Percentiles rank a stretch among this genome's conserved stretches.
These are phyloP conservation scores for Taphrina wiesneri DNA, from an alignment of 1,139 yeast genomes.

Conservation along the genomic window DNA sequence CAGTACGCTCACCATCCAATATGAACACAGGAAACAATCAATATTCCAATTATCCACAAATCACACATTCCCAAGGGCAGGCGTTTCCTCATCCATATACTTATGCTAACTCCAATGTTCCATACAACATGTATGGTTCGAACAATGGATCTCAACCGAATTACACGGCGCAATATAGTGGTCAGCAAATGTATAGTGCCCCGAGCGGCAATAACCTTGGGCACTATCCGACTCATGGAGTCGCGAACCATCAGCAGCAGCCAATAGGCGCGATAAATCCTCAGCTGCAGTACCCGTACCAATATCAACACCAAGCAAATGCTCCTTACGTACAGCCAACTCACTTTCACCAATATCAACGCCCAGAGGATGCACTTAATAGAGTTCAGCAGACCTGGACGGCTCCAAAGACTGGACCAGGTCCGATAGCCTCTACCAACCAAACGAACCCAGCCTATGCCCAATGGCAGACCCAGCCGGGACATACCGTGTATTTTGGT, in stretches of 20 bases:
- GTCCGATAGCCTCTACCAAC: neutral
- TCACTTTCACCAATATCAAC: neutral
- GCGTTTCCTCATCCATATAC: slow-evolving; percentile 9
- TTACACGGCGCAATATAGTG: neutral
- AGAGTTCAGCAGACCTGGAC: slow-evolving; percentile 18
- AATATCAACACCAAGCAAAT: neutral
- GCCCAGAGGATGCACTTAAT: slow-evolving; percentile 15
- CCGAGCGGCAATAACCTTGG: neutral
- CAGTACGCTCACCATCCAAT: neutral
- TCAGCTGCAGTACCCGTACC: slow-evolving; percentile 7
- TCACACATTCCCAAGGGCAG: neutral
- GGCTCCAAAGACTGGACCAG: slow-evolving; percentile 3
- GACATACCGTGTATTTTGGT: neutral
- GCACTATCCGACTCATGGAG: slow-evolving; percentile 4
- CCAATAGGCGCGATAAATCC: neutral
- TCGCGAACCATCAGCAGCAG: neutral
- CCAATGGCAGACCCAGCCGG: slow-evolving; percentile 3
- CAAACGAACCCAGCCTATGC: neutral
- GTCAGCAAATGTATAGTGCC: neutral
- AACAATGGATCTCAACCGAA: neutral
- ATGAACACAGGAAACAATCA: neutral
- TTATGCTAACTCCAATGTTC: neutral
- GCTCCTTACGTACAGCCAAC: neutral
- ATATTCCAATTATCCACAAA: neutral
- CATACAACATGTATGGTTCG: neutral